Percentiles rank a stretch among this genome's conserved stretches.
Conservation (phyloP, 2,329 filamentous ascomycete species). For the Colletotrichum melonis region DNA sequence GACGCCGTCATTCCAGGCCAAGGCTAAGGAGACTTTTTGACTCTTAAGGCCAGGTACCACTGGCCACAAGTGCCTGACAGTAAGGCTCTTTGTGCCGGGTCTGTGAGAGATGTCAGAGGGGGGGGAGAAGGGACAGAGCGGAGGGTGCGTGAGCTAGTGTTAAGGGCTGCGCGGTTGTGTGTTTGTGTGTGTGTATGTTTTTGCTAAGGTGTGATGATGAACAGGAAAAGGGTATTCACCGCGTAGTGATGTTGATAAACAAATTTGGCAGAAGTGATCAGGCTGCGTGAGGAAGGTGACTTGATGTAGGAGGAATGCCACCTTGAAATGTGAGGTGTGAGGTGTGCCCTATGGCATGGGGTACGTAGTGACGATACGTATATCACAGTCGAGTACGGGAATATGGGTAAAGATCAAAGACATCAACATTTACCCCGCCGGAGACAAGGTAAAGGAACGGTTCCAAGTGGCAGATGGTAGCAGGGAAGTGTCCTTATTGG, state of each 20-base stretch:
- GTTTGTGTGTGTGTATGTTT: background rate
- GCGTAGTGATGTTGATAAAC: slow-evolving; percentile 5
- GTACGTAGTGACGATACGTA: no score
- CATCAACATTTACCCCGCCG: slow-evolving; percentile 17
- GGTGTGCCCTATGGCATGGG: no score
- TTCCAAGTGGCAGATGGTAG: background rate
- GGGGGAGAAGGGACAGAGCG: slow-evolving; percentile 16
- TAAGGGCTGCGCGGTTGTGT: background rate
- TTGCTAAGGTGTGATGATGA: background rate
- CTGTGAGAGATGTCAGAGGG: slow-evolving; percentile 7
- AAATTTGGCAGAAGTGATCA: background rate
- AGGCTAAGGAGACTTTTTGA: background rate
- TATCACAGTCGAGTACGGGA: background rate
- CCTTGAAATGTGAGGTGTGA: background rate
- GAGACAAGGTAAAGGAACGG: slow-evolving; percentile 16
- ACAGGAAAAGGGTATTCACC: background rate
- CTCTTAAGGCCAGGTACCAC: slow-evolving; percentile 15
- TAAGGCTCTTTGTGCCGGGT: slow-evolving; percentile 9
- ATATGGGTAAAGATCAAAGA: background rate
- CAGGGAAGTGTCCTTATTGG: slow-evolving; percentile 10
- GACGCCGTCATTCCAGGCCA: slow-evolving; percentile 21
- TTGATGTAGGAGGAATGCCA: background rate
- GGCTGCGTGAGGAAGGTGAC: background rate
- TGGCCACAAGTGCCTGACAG: background rate
- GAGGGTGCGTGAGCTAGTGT: background rate